These are phyloP conservation scores for Jackrogersella minutella DNA, from an alignment of 495 filamentous ascomycete species.

Conservation along the genomic window DNA sequence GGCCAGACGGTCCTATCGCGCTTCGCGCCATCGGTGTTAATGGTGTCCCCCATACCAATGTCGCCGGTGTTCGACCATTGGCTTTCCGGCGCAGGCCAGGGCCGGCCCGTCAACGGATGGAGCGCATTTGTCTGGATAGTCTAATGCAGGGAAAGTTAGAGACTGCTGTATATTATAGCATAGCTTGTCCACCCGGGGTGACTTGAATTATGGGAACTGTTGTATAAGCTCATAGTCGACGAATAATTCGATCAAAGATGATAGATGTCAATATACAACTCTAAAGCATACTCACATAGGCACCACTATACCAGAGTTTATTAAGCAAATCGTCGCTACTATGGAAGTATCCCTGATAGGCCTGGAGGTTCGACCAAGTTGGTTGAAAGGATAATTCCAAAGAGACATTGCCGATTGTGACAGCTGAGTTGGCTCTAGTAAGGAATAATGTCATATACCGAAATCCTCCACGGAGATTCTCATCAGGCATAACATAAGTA, in stretches of 20 bases:
- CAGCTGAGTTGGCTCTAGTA: constrained; percentile 44
- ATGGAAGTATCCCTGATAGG: constrained; percentile 71
- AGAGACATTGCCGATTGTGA: constrained; percentile 53
- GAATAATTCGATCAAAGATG: not conserved
- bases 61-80: constrained; percentile 67
- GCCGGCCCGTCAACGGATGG: constrained; percentile 61
- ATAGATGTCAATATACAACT: not conserved
- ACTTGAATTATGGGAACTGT: not conserved
- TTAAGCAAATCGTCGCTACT: constrained; percentile 67
- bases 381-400: constrained; percentile 67
- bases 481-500: constrained; percentile 62
- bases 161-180: not conserved
- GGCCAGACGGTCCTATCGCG: constrained; percentile 67
- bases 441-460: constrained; percentile 67
- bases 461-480: constrained; percentile 65
- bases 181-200: too few species aligned
- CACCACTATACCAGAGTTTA: constrained; percentile 68
- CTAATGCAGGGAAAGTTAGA: constrained; percentile 16
- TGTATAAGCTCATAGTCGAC: not conserved
- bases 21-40: constrained; percentile 63
- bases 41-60: constrained; percentile 50
- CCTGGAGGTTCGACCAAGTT: constrained; percentile 68
- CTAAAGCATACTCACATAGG: constrained; percentile 51
- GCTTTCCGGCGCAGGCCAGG: constrained; percentile 55
- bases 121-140: constrained; percentile 68